Base-by-base conservation (phyloP, 2,329 filamentous ascomycete genomes). In the Colletotrichum sidae region DNA sequence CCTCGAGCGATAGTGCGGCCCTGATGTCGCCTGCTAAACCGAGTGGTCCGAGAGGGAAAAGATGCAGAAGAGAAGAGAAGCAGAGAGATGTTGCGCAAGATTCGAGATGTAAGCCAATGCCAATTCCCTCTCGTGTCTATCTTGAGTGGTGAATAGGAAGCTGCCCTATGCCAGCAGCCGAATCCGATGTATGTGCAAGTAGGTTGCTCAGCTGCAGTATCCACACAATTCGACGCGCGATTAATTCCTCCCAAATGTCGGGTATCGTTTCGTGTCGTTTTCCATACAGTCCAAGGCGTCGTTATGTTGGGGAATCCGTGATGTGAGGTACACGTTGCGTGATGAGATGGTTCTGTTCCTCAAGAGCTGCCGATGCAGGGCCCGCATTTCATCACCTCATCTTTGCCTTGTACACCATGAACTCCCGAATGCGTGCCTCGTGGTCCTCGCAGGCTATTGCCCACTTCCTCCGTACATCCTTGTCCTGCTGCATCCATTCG, bases 391-490 rank as follows among this genome's bases (percentile, higher is more conserved):
- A 42, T 73, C 62, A 78, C 68, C 76, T 79, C 78, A 82, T 81
- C 78, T 76, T 80, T 44, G 80, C 76, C 64, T 80, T 76, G 65
- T 80, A 80, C 35, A 74, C 81, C 75, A 84, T 79, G 71, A 89
- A 91, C 69, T 87, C 84, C 69, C 83, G 80, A 61, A 93, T 78
- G 9, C 84, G 83, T 61, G 81, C 75, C 62, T 86, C 83, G 72
- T 94, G 91, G 65, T 83, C 83, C 47, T 87, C 84, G 66, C 85
- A 87, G 8, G 86, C 86, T 8, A 83, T 75, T 37, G 78, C 77
- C 89, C 91, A 93, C 60, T 84, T 83, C 71, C 81, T 81, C 60
- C 88, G 81, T 6, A 92, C 86, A 52, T 81, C 79, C 68, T 88
- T 84, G 72, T 94, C 91, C 75, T 92, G 86, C 69, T 86, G 84